Evolutionary conservation across 129 eudicot species (phyloP), one percentile per base, ranked within the genome.

Genomic region (Erigeron canadensis): DNA sequence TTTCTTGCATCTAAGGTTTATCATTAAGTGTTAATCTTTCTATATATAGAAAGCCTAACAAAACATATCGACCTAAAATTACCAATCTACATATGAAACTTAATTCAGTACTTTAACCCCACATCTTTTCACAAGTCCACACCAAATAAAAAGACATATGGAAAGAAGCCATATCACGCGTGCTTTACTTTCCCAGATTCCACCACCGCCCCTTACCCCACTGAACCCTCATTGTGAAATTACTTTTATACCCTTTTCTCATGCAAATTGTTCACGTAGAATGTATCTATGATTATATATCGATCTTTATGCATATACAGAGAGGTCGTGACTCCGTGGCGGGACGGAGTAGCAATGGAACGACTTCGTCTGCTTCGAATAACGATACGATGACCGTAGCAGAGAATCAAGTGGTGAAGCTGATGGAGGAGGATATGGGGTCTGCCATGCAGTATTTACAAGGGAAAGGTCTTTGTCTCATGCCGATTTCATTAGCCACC

Each of bases 401-500:
- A 2, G 98, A 93, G 83, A 83, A 85, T 61, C 95, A 87, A 58
- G 98, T 93, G 65, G 92, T 85, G 38, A 93, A 87, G 80, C 74
- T 93, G 9, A 89, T 93, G 96, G 98, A 87, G 42, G 91, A 93
- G 39, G 96, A 93, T 78, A 93, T 93, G 98, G 98, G 98, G 1
- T 81, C 98, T 10, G 98, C 98, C 72, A 87, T 89, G 96, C 98
- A 93, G 43, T 93, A 93, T 50, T 71, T 93, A 11, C 98, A 93
- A 70, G 95, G 95, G 2, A 93, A 93, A 67, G 98, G 98, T 4
- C 90, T 93, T 4, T 93, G 98, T 74, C 91, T 93, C 37, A 93
- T 93, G 98, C 98, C 98, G 13, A 93, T 93, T 23, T 93, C 98
- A 4, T 80, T 93, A 5, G 98, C 98, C 64, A 87, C 96, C 18